Base-by-base conservation (phyloP, 192 early-diverging fungal species). In the Coemansia sp. region DNA sequence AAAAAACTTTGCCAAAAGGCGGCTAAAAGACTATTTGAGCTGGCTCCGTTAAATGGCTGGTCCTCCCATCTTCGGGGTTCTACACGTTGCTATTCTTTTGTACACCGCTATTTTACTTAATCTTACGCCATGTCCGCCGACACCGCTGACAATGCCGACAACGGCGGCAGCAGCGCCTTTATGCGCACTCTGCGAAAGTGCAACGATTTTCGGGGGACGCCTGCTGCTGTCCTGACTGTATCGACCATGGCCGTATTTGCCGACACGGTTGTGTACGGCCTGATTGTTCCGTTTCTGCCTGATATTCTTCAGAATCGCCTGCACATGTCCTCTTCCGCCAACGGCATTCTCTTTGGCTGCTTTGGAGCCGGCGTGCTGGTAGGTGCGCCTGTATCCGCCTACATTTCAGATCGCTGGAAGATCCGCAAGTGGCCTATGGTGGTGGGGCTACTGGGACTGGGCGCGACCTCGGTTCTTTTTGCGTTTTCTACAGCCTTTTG, bases 351-450 rank as follows among this genome's bases (percentile, higher is more conserved):
- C 22, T 86, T 88, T 63, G 86, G 85, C 14, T 81, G 77, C 56
- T 88, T 86, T 60, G 87, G 85, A 8, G 63, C 85, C 21, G 87
- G 87, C 25, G 59, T 89, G 8, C 65, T 91, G 38, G 58, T 80
- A 1, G 72, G 81, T 0, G 84, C 86, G 0, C 85, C 85, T 1
- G 25, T 84, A n/a, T 87, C 85, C 41, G 89, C 84, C 6, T 82
- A 82, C 30, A 52, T 91, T 18, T 87, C 85, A 26, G 89, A 91
- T 57, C 74, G 82, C 31, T 86, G 83, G 53, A 78, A 82, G 33
- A 83, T 86, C 51, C 78, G 89, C 50, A 83, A 84, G 50, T 80
- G 82, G 67, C 88, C 86, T 22, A 91, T 89, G 86, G 79, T 88
- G 48, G 39, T 84, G 26, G 85, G 87, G 10, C 82, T 91, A 65